These are phyloP conservation scores for Evernia prunastri DNA, from an alignment of 495 filamentous ascomycete genomes.

Conservation along the genomic window DNA sequence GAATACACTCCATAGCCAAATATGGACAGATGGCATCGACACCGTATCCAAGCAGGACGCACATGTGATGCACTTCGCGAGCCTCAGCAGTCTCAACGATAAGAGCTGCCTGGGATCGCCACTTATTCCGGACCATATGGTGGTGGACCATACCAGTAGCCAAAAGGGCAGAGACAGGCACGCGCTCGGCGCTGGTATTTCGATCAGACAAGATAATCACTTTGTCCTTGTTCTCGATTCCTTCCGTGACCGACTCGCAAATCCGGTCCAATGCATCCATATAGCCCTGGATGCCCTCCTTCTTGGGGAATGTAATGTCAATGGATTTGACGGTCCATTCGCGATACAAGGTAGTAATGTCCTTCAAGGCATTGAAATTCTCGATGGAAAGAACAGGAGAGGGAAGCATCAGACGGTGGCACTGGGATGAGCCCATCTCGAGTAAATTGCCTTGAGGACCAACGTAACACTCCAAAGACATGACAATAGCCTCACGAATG, in stretches of 20 bases:
- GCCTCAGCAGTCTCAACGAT: slow-evolving; percentile 94
- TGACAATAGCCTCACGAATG: slow-evolving; percentile 96
- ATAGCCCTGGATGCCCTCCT: slow-evolving; percentile 78
- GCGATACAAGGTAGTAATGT: slow-evolving; percentile 65
- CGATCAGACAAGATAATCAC: slow-evolving; percentile 90
- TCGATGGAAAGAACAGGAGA: slow-evolving; percentile 88
- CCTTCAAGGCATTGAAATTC: slow-evolving; percentile 85
- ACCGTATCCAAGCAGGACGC: slow-evolving; percentile 92
- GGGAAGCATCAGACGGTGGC: slow-evolving; percentile 75
- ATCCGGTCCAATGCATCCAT: slow-evolving; percentile 84
- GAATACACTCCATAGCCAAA: slow-evolving; percentile 92
- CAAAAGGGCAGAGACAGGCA: slow-evolving; percentile 82
- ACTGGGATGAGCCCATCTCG: slow-evolving; percentile 89
- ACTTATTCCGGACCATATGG: slow-evolving; percentile 93
- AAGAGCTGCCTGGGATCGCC: slow-evolving; percentile 83
- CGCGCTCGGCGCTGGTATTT: slow-evolving; percentile 73
- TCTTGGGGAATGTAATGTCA: slow-evolving; percentile 92
- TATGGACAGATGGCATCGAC: slow-evolving; percentile 97
- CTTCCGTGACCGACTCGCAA: slow-evolving; percentile 77
- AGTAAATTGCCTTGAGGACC: slow-evolving; percentile 96
- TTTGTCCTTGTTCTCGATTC: slow-evolving; percentile 76
- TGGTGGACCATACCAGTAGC: slow-evolving; percentile 96
- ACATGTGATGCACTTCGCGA: slow-evolving; percentile 98
- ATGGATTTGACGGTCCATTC: slow-evolving; percentile 92
- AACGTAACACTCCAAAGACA: slow-evolving; percentile 97